A percentile compares a stretch with the other conserved stretches of the same genome.
phyloP scores from a whole-genome alignment of 768 basidiomycete genomes.

The Pleurotus eryngii region DNA sequence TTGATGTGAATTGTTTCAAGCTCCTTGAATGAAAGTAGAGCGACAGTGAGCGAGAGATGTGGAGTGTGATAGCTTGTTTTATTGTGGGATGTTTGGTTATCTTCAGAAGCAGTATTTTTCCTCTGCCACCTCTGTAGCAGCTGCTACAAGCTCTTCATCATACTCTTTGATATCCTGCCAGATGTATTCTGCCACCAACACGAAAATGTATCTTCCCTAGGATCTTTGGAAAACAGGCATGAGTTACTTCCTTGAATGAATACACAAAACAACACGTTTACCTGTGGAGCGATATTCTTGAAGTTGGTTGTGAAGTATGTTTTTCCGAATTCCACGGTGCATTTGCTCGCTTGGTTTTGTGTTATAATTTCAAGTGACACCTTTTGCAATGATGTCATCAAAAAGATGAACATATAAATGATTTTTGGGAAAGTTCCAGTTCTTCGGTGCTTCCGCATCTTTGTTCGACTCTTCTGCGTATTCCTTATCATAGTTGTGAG shows the following conservation, averaged over 20 bases:
- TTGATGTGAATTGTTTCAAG: background rate
- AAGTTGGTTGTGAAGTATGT: conserved; percentile 29
- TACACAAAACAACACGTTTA: conserved; percentile 5
- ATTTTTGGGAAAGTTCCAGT: conserved; percentile 32
- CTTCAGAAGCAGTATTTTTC: no score
- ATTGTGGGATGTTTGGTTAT: no score
- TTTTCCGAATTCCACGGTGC: conserved; percentile 24
- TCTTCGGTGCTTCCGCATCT: conserved; percentile 8
- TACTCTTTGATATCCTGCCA: background rate
- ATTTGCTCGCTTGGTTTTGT: conserved; percentile 28
- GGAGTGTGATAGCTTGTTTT: background rate
- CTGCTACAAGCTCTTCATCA: background rate
- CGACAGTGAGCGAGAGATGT: conserved; percentile 1
- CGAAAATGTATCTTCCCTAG: background rate
- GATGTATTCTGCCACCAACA: background rate
- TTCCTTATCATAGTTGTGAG: background rate
- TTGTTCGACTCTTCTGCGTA: background rate
- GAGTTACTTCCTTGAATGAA: background rate
- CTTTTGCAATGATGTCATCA: conserved; percentile 28
- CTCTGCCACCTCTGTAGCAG: no score
- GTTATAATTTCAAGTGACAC: conserved; percentile 26
- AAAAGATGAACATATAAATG: conserved; percentile 31
- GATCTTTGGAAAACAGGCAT: background rate
- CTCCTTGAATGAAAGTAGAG: background rate
- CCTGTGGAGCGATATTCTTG: conserved; percentile 29